Percentiles rank a stretch among this genome's conserved stretches.
Evolutionary conservation across 345 rosid species (phyloP).

Genomic region (Geranium brycei): DNA sequence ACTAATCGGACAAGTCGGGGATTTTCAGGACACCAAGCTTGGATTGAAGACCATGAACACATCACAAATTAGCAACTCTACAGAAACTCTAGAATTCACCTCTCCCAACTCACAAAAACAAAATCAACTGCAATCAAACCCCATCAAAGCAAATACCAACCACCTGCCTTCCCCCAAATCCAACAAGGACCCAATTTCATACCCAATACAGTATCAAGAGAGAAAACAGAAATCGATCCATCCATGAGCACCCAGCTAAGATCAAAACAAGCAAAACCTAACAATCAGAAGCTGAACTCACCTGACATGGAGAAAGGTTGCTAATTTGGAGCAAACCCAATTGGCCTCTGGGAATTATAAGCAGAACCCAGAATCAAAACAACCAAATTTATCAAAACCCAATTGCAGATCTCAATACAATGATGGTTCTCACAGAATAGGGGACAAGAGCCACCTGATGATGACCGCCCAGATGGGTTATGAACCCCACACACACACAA

Average conservation of each 20-base stretch:
- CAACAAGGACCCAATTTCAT: neutral
- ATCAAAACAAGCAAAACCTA: too few relatives aligned
- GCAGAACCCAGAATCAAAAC: slow-evolving; percentile 9
- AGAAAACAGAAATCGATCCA: neutral
- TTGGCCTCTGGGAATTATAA: neutral
- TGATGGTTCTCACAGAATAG: neutral
- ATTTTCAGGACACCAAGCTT: too few relatives aligned
- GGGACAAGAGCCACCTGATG: slow-evolving; percentile 23
- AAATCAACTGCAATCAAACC: too few relatives aligned
- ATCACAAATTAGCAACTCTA: neutral
- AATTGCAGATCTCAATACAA: slow-evolving; percentile 11
- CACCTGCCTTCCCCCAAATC: too few relatives aligned
- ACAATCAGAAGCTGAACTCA: too few relatives aligned
- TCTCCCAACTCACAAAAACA: too few relatives aligned
- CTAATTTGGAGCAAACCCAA: neutral
- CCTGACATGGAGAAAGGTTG: too few relatives aligned
- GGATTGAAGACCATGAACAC: neutral
- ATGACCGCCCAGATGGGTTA: neutral
- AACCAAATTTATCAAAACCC: neutral
- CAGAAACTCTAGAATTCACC: too few relatives aligned
- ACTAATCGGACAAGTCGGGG: too few relatives aligned
- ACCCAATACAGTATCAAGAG: neutral
- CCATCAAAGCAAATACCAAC: too few relatives aligned
- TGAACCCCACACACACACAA: too few relatives aligned
- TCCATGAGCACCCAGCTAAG: neutral